Conservation (phyloP, 768 basidiomycete species). For the Ramaria sp. region DNA sequence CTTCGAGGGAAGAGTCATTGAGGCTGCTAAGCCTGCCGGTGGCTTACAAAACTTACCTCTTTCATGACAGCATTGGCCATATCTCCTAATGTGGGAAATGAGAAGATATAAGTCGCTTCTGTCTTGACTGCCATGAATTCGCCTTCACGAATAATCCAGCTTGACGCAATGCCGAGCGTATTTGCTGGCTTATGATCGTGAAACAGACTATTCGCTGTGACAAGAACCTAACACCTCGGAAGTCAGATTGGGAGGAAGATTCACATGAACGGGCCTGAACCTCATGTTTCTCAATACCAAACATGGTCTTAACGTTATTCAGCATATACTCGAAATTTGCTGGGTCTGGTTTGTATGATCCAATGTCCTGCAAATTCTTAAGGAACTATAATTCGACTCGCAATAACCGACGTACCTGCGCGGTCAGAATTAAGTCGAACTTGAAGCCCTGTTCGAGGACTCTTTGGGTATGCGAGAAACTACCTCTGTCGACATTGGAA, state of each 20-base stretch:
- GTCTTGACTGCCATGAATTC: slow-evolving; percentile 29
- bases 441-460: slow-evolving; percentile 43
- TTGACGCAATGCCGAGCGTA: slow-evolving; percentile 41
- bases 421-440: slow-evolving; percentile 59
- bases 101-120: slow-evolving; percentile 20
- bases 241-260: not conserved
- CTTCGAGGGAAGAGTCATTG: not conserved
- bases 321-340: slow-evolving; percentile 43
- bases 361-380: slow-evolving; percentile 38
- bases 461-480: slow-evolving; percentile 50
- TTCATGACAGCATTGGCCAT: slow-evolving; percentile 49
- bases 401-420: slow-evolving; percentile 16
- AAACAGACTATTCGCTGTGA: slow-evolving; percentile 55
- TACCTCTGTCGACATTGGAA: slow-evolving; percentile 62
- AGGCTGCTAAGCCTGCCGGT: not conserved
- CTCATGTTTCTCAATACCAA: slow-evolving; percentile 17
- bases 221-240: slow-evolving; percentile 34
- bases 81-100: slow-evolving; percentile 47
- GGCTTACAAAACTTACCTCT: slow-evolving; percentile 17
- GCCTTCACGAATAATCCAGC: slow-evolving; percentile 54
- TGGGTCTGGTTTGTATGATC: slow-evolving; percentile 61
- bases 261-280: not conserved
- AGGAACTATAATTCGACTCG: not conserved
- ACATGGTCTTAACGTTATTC: slow-evolving; percentile 30
- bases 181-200: slow-evolving; percentile 61